Conservation (phyloP, 352 stramenopile species). For the Pythium inflatum region DNA sequence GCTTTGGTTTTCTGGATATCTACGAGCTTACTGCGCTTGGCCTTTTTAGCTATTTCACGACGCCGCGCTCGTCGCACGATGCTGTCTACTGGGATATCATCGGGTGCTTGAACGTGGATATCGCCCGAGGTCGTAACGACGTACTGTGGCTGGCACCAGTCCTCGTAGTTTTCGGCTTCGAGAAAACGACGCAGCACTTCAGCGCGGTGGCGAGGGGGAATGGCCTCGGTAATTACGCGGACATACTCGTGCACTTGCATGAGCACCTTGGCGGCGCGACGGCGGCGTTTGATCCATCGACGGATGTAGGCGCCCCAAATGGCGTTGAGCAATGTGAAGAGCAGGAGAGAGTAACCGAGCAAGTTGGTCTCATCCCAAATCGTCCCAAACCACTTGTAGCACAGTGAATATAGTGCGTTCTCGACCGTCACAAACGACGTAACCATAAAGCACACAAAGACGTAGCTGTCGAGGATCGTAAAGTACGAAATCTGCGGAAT, state of each 20-base stretch:
- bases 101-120: slow-evolving; percentile 24
- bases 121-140: slow-evolving; percentile 16
- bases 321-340: slow-evolving; percentile 51
- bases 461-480: slow-evolving; percentile 62
- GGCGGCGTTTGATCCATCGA: slow-evolving; percentile 36
- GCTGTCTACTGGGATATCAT: slow-evolving; percentile 1
- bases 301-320: slow-evolving; percentile 37
- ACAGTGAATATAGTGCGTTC: slow-evolving; percentile 54
- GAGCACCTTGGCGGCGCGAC: slow-evolving; percentile 27
- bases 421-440: slow-evolving; percentile 57
- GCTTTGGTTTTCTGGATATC: not conserved
- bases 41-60: not conserved
- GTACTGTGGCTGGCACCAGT: slow-evolving; percentile 20
- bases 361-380: slow-evolving; percentile 38
- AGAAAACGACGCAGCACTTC: slow-evolving; percentile 3
- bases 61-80: not conserved
- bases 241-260: slow-evolving; percentile 46
- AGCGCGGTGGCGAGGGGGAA: not conserved
- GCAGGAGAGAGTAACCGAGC: slow-evolving; percentile 38
- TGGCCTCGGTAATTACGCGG: slow-evolving; percentile 20
- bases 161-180: slow-evolving; percentile 23
- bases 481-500: slow-evolving; percentile 74
- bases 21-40: not conserved
- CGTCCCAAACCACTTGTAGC: slow-evolving; percentile 18
- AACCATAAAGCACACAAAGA: slow-evolving; percentile 69